phyloP scores from a whole-genome alignment of 1,139 yeast genomes.

The Meyerozyma elateridarum region DNA sequence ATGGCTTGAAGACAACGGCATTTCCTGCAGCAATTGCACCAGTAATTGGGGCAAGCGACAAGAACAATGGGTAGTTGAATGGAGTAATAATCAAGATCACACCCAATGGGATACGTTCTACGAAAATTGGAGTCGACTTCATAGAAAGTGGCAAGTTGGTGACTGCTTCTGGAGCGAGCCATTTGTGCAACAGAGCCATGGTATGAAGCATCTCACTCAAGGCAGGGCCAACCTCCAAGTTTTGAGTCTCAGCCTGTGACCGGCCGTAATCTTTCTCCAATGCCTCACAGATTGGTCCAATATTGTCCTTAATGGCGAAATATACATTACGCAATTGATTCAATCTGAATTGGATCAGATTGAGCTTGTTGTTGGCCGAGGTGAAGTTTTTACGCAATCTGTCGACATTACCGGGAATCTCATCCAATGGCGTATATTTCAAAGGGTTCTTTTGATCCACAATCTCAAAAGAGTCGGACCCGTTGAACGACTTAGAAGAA shows the following conservation, averaged over 20 bases:
- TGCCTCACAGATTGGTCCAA: constrained; percentile 52
- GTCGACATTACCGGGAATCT: constrained; percentile 46
- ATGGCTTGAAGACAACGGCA: constrained; percentile 72
- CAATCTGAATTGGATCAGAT: constrained; percentile 53
- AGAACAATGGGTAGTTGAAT: constrained; percentile 76
- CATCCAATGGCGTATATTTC: constrained; percentile 44
- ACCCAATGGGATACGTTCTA: constrained; percentile 72
- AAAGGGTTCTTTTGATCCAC: constrained; percentile 13
- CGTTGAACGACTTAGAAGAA: background rate
- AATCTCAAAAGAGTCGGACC: constrained; percentile 1
- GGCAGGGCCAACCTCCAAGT: constrained; percentile 51
- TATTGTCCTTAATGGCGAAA: constrained; percentile 60
- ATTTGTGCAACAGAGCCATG: constrained; percentile 54
- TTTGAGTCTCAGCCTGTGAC: constrained; percentile 53
- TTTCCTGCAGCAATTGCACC: constrained; percentile 91
- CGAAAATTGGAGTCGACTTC: constrained; percentile 42
- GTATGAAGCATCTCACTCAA: constrained; percentile 55
- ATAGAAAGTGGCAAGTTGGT: constrained; percentile 42
- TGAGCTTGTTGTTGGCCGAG: constrained; percentile 44
- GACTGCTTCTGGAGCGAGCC: constrained; percentile 55
- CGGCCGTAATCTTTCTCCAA: constrained; percentile 64
- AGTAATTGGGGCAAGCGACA: constrained; percentile 62
- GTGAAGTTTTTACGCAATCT: constrained; percentile 41
- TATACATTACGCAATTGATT: constrained; percentile 65
- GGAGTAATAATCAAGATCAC: constrained; percentile 74